Percentiles rank a stretch among this genome's conserved stretches.
Conservation (phyloP, 345 rosid genomes). For the Gossypium herbaceum region DNA sequence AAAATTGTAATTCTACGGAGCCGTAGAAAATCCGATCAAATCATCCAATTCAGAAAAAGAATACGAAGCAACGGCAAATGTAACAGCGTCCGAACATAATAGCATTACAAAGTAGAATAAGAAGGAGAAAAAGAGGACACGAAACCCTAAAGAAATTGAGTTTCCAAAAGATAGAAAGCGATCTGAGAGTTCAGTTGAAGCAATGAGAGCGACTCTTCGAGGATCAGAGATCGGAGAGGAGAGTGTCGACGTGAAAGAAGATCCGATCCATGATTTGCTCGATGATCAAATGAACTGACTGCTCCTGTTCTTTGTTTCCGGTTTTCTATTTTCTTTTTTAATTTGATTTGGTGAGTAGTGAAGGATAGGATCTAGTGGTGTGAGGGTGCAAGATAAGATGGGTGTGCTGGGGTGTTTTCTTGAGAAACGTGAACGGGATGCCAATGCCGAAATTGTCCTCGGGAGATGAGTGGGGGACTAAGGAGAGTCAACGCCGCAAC, state of each 20-base stretch:
- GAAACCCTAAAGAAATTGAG: conserved; percentile 22
- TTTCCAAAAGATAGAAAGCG: conserved; percentile 17
- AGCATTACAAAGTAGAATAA: conserved; percentile 23
- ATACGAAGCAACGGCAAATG: conserved; percentile 3
- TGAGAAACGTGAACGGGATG: not conserved
- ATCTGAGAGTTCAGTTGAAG: conserved; percentile 11
- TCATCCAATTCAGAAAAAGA: conserved; percentile 15
- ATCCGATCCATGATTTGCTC: conserved; percentile 60
- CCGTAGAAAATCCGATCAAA: conserved; percentile 21
- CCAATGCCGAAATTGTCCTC: not conserved
- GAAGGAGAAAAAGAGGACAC: conserved; percentile 9
- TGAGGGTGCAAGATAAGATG: not conserved
- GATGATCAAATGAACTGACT: conserved; percentile 38
- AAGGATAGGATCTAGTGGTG: not conserved
- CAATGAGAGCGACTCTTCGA: conserved; percentile 29
- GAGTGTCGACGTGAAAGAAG: conserved; percentile 27
- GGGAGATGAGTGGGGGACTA: not conserved
- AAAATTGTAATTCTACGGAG: conserved; percentile 16
- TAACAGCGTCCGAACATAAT: conserved; percentile 26
- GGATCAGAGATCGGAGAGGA: conserved; percentile 22
- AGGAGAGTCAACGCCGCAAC: conserved; percentile 3
- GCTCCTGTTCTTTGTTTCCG: conserved; percentile 13
- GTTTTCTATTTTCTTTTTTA: not conserved
- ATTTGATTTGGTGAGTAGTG: not conserved
- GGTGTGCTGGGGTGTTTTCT: not conserved